phyloP scores from a whole-genome alignment of 2,329 filamentous ascomycete species.

The Epichloe hybrida region DNA sequence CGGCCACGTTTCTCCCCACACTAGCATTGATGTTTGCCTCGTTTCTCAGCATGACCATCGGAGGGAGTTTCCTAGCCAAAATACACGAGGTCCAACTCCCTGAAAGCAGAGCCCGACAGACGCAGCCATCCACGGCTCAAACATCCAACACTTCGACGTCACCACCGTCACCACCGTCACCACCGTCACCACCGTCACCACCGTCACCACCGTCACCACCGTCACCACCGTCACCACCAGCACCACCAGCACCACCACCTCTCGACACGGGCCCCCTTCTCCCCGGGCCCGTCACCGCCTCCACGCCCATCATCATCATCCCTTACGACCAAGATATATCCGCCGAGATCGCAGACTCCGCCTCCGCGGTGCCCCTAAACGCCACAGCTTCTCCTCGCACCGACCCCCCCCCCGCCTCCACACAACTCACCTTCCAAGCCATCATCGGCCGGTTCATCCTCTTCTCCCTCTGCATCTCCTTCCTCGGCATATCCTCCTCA shows the following conservation, averaged over 20 bases:
- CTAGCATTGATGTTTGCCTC: constrained; percentile 36
- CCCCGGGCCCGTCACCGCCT: constrained; percentile 27
- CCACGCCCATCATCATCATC: constrained; percentile 41
- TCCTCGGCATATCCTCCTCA: constrained; percentile 44
- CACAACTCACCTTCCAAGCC: constrained; percentile 34
- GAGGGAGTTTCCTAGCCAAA: constrained; percentile 43
- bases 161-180: not conserved
- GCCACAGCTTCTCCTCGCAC: constrained; percentile 11
- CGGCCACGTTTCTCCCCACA: constrained; percentile 42
- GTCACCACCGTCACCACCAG: not conserved
- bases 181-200: constrained; percentile 7
- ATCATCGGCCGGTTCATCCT: constrained; percentile 46
- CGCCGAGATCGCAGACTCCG: constrained; percentile 40
- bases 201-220: too few species aligned
- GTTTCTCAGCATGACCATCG: constrained; percentile 44
- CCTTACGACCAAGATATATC: constrained; percentile 52
- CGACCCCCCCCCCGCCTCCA: constrained; percentile 12
- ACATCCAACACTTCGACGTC: not conserved
- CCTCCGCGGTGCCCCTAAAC: constrained; percentile 20
- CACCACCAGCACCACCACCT: constrained; percentile 9
- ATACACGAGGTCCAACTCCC: constrained; percentile 44
- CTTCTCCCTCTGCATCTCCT: constrained; percentile 39
- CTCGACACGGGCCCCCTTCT: constrained; percentile 14
- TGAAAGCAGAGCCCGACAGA: constrained; percentile 40
- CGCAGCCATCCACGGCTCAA: constrained; percentile 7